phyloP scores from a whole-genome alignment of 306 rosid species.

The Citrullus mucosospermus region DNA sequence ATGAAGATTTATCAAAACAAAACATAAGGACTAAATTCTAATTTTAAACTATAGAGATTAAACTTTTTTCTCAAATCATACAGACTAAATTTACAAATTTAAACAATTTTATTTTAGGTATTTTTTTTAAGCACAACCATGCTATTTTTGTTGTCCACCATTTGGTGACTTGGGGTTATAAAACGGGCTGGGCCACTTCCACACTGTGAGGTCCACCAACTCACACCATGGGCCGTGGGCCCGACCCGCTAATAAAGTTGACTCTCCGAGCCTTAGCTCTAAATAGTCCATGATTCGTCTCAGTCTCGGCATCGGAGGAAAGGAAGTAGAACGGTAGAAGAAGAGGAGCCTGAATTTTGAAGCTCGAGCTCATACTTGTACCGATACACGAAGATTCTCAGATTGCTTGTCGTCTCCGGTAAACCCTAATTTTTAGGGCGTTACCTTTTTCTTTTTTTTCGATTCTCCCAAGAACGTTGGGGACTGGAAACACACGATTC shows the following conservation, averaged over 20 bases:
- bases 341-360: background rate
- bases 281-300: background rate
- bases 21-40: too few relatives aligned
- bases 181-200: background rate
- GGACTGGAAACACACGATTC: background rate
- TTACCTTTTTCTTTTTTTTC: background rate
- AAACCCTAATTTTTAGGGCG: constrained; percentile 15
- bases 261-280: background rate
- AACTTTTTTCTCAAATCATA: too few relatives aligned
- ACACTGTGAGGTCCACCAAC: background rate
- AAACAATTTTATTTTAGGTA: too few relatives aligned
- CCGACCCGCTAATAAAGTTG: background rate
- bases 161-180: background rate
- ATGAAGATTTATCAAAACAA: too few relatives aligned
- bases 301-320: background rate
- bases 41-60: too few relatives aligned
- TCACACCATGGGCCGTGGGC: background rate
- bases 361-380: background rate
- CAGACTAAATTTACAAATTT: too few relatives aligned
- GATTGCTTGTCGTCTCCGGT: constrained; percentile 9
- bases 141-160: too few relatives aligned
- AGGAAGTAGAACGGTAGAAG: background rate
- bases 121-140: too few relatives aligned
- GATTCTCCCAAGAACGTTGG: background rate
- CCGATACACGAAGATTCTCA: background rate